Base-by-base conservation (phyloP, 352 stramenopile genomes). In the Pythium brassicae region DNA sequence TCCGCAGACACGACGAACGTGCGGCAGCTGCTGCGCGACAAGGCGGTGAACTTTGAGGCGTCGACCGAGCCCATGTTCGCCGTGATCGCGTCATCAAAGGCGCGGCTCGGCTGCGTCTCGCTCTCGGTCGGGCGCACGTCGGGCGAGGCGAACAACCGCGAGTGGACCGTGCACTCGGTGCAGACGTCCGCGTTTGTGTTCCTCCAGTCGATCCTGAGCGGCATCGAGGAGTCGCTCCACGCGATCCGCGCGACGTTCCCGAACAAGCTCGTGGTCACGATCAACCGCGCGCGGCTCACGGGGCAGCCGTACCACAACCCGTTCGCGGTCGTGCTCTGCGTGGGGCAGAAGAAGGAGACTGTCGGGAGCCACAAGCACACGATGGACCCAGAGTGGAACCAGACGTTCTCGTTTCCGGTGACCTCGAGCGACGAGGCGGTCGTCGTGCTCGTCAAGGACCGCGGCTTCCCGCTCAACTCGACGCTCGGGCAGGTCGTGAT, bases 371-470 rank as follows among this genome's bases (percentile, higher is more conserved):
- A 95, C 64, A 89, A 89, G 46, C 85, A 94, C 59, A 95, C 83
- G 42, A 95, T 95, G 86, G 84, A 95, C 25, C 86, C 86, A 0
- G 86, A 95, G 62, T 95, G 86, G 86, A 95, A 95, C 55, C 86
- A 95, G 50, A 94, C 86, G 0, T 95, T 95, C 50, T 93, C 83
- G 9, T 95, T 95, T 45, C 86, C 86, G 0, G 86, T 95, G 9
- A 91, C 77, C 15, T 86, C 79, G 14, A 89, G 71, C 39, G 74
- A 89, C 51, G 80, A 86, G 4, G 65, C 69, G 14, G 79, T 95
- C 19, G 65, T 83, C 0, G 68, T 93, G 15, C 63, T 80, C 9
- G 74, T 95, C 53, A 91, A 92, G 40, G 85, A 95, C 54, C 67
- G 73, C 11, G 74, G 64, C 19, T 93, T 95, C 53, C 83, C 83